phyloP scores from a whole-genome alignment of 2,329 filamentous ascomycete genomes.

The Macrophomina pseudophaseolina region DNA sequence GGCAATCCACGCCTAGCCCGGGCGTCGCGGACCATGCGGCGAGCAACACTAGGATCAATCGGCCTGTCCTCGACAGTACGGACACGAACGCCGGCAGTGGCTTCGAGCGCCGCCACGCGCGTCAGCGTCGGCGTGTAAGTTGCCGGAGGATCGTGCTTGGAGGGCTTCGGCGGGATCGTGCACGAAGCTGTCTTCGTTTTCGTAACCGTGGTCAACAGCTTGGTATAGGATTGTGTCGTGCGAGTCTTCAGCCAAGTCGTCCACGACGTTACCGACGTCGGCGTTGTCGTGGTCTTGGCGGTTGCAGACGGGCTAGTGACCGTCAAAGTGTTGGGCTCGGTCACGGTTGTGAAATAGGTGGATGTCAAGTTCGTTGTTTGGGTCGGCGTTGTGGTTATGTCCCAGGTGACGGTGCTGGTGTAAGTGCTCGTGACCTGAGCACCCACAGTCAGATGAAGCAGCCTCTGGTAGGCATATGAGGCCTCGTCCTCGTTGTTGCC shows the following conservation, averaged over 20 bases:
- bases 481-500: constrained; percentile 53
- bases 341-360: constrained; percentile 35
- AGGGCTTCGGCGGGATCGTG: constrained; percentile 40
- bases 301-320: constrained; percentile 41
- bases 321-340: constrained; percentile 37
- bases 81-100: neutral
- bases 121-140: constrained; percentile 43
- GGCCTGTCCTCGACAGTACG: constrained; percentile 6
- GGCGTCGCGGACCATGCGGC: constrained; percentile 42
- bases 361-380: constrained; percentile 34
- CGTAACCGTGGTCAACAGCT: constrained; percentile 37
- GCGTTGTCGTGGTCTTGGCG: constrained; percentile 41
- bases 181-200: constrained; percentile 46
- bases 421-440: constrained; percentile 40
- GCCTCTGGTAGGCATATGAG: constrained; percentile 53
- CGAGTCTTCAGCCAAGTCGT: constrained; percentile 36
- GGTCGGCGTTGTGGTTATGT: constrained; percentile 38
- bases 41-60: constrained; percentile 34
- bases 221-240: constrained; percentile 31
- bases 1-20: constrained; percentile 36
- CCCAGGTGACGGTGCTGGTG: constrained; percentile 40
- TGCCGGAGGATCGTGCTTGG: constrained; percentile 42
- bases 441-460: constrained; percentile 41
- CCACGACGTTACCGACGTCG: constrained; percentile 37
- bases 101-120: constrained; percentile 33